Base-by-base conservation (phyloP, 2,329 filamentous ascomycete genomes). In the Ophiostoma novo-ulmi region DNA sequence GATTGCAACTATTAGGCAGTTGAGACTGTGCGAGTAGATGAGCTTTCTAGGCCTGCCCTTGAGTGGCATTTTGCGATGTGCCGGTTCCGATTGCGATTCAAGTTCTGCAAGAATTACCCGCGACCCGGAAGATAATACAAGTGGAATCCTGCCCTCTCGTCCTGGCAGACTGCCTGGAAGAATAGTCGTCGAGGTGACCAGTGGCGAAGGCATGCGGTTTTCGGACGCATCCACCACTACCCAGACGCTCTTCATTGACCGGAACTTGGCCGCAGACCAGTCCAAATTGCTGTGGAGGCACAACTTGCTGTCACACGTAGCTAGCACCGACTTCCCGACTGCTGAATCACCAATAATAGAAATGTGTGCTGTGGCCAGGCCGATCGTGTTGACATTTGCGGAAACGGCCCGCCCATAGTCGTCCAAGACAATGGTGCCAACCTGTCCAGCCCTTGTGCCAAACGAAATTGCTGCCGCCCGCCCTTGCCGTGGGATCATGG, bases 41-140 rank as follows among this genome's bases (percentile, higher is more conserved):
- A 89, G 74, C 61, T 84, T 83, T 14, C 78, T 79, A 1, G 85
- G 85, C 1, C 83, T 83, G 10, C 84, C 84, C 1, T 79, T 75
- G 1, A 87, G 74, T 0, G 79, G 78, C 3, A 88, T 79, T 31
- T 78, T 80, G 39, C 87, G 81, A 52, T 85, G 84, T 4, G 88
- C 82, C 3, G 82, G 80, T 5, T 81, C 81, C 14, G 80, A 75
- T 38, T 80, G 78, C 6, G 78, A 75, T 70, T 84, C 81, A 64
- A 89, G 76, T 65, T 87, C 83, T 5, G 85, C 82, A 48, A 90
- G 75, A 31, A 88, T 78, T 41, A 90, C 77, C 14, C 80, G 80
- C 10, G 82, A 78, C 5, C 82, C 83, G 2, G 85, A 79, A 48
- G 87, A 77, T 71, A 89, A 77, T 58, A 87, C 78, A 35, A 88